Percentiles rank a stretch among this genome's conserved stretches.
Evolutionary conservation across 768 basidiomycete species (phyloP).

Genomic region (Dictyophora rubrovolvata): DNA sequence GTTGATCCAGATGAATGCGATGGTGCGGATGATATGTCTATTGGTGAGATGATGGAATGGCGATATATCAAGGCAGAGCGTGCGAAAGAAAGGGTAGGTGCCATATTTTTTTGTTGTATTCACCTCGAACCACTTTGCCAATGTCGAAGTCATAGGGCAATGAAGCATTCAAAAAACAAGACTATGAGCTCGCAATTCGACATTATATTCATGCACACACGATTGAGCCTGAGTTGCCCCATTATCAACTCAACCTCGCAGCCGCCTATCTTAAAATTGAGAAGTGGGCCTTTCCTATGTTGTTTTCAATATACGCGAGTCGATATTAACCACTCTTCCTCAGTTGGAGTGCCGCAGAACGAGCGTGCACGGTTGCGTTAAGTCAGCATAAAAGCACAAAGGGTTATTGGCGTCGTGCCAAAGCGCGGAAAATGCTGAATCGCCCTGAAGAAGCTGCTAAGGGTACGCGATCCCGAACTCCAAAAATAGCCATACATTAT

Average conservation of each 20-base stretch:
- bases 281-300: conserved; percentile 36
- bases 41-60: conserved; percentile 67
- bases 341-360: conserved; percentile 66
- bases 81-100: conserved; percentile 56
- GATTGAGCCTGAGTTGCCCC: conserved; percentile 63
- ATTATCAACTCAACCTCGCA: conserved; percentile 69
- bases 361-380: conserved; percentile 57
- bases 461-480: conserved; percentile 28
- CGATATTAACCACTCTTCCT: neutral
- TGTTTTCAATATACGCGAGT: conserved; percentile 8
- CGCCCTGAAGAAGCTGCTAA: conserved; percentile 47
- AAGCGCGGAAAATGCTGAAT: conserved; percentile 52
- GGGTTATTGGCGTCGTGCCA: conserved; percentile 60
- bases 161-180: conserved; percentile 51
- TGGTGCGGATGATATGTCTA: conserved; percentile 47
- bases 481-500: neutral
- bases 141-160: conserved; percentile 41
- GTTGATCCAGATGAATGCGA: conserved; percentile 41
- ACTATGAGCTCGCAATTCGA: conserved; percentile 43
- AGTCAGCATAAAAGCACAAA: conserved; percentile 58
- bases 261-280: conserved; percentile 62
- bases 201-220: conserved; percentile 50
- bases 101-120: conserved; percentile 5
- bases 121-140: conserved; percentile 1
- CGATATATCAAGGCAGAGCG: conserved; percentile 59